Conservation (phyloP, 2,329 filamentous ascomycete species). For the Claviceps sp. region DNA sequence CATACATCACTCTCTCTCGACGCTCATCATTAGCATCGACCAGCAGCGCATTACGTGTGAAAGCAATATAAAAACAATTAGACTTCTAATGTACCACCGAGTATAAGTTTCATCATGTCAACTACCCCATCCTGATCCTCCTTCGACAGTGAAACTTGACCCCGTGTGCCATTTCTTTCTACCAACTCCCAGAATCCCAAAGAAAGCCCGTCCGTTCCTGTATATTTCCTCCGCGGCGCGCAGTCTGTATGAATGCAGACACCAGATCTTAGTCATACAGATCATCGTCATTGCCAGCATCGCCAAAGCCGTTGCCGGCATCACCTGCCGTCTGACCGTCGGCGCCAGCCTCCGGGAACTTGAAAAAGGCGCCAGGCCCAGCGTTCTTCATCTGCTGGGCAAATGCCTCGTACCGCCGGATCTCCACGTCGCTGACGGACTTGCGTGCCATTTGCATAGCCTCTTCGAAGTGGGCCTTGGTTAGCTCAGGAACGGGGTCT, state of each 20-base stretch:
- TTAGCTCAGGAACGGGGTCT: constrained; percentile 91
- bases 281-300: constrained; percentile 87
- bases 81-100: constrained; percentile 5
- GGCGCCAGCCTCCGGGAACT: constrained; percentile 66
- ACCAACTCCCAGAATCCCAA: constrained; percentile 21
- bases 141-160: constrained; percentile 4
- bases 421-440: constrained; percentile 93
- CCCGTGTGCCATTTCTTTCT: constrained; percentile 19
- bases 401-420: constrained; percentile 95
- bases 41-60: background rate
- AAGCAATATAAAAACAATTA: background rate
- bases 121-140: background rate
- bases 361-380: constrained; percentile 92
- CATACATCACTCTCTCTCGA: background rate
- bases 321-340: constrained; percentile 50
- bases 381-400: constrained; percentile 99
- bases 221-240: no score
- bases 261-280: constrained; percentile 75
- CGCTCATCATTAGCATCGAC: background rate
- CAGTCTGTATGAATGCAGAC: constrained; percentile 26
- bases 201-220: background rate
- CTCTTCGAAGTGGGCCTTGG: constrained; percentile 95
- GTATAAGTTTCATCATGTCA: constrained; percentile 1
- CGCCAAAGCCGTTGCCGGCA: constrained; percentile 56
- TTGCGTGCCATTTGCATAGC: constrained; percentile 90